A percentile compares a stretch with the other conserved stretches of the same genome.
Evolutionary conservation across 371 early-diverging fungal species (phyloP).

Genomic region (Saksenaea oblongispora): DNA sequence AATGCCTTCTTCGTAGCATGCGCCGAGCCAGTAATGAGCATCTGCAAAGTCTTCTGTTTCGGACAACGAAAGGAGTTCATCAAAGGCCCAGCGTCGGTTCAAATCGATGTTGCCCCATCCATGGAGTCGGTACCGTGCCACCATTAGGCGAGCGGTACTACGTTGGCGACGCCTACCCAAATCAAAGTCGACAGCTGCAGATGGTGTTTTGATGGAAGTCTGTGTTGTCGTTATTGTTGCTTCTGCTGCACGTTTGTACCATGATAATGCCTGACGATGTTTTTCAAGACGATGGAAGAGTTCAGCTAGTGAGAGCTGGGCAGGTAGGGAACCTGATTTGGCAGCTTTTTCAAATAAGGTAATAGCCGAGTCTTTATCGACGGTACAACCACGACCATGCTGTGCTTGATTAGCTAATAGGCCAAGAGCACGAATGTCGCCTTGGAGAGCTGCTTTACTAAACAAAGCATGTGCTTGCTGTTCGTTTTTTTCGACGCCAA

Average conservation of each 20-base stretch:
- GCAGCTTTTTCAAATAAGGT: conserved; percentile 3
- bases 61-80: conserved; percentile 30
- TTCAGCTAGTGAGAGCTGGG: conserved; percentile 15
- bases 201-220: neutral
- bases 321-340: conserved; percentile 1
- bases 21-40: conserved; percentile 40
- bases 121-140: conserved; percentile 36
- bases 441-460: neutral
- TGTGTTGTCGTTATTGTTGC: conserved; percentile 6
- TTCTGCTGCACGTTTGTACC: conserved; percentile 2
- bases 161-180: conserved; percentile 13
- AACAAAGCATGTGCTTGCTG: conserved; percentile 1
- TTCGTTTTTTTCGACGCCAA: conserved; percentile 1
- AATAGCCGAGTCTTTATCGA: conserved; percentile 8
- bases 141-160: conserved; percentile 28
- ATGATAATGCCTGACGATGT: conserved; percentile 8
- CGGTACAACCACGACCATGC: neutral
- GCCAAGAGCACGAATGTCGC: neutral
- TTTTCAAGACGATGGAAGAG: conserved; percentile 1
- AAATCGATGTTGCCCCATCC: conserved; percentile 28
- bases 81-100: conserved; percentile 24
- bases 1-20: conserved; percentile 37
- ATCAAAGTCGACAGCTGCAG: neutral
- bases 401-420: neutral
- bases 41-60: conserved; percentile 16